Conservation (phyloP, 345 rosid genomes). For the Trapa incisa region DNA sequence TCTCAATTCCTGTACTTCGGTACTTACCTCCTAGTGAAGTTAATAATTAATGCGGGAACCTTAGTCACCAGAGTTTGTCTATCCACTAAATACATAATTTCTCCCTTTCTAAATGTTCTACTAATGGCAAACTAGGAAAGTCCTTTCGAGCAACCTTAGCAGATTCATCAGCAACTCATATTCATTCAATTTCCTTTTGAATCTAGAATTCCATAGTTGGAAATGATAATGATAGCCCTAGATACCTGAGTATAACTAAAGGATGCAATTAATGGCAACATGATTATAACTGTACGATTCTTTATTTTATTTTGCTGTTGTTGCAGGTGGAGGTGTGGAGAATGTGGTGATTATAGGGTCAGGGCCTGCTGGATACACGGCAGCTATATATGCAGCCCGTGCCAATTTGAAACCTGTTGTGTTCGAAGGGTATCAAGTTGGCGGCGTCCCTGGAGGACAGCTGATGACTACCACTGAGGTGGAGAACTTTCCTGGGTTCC, state of each 20-base stretch:
- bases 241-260: not conserved
- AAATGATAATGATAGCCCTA: not conserved
- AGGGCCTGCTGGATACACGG: slow-evolving; percentile 97
- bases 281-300: not conserved
- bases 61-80: not conserved
- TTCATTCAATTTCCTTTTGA: not conserved
- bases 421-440: slow-evolving; percentile 89
- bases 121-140: not conserved
- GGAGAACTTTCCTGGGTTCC: slow-evolving; percentile 96
- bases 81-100: not conserved
- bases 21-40: no score
- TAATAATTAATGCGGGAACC: not conserved
- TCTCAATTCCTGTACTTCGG: no score
- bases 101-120: not conserved
- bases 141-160: no score
- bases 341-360: slow-evolving; percentile 88
- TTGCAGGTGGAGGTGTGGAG: slow-evolving; percentile 64
- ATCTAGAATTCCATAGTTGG: not conserved
- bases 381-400: slow-evolving; percentile 93
- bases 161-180: not conserved
- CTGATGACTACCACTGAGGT: slow-evolving; percentile 98
- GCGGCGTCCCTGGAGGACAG: slow-evolving; percentile 99
- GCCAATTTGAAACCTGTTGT: slow-evolving; percentile 98
- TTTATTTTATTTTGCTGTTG: not conserved
- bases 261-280: not conserved